Percentiles rank a stretch among this genome's conserved stretches.
Evolutionary conservation across 225 moss, liverwort and hornwort species (phyloP).

Genomic region (Bryum argenteum): DNA sequence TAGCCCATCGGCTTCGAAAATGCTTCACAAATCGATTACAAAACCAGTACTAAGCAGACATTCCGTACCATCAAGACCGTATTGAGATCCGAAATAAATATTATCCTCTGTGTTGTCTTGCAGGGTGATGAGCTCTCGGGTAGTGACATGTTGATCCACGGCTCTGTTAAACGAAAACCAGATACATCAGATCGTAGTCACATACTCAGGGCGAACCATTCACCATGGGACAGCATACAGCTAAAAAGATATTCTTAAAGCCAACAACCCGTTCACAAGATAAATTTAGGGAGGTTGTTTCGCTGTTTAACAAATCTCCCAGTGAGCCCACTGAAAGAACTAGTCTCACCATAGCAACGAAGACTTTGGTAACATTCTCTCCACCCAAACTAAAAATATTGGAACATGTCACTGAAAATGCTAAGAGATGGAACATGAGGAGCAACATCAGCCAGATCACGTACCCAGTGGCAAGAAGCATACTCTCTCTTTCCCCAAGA

Average conservation of each 20-base stretch:
- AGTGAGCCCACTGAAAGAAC: neutral
- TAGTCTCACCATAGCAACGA: slow-evolving; percentile 3
- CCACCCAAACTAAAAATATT: slow-evolving; percentile 13
- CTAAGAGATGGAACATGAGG: slow-evolving; percentile 4
- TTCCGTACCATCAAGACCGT: slow-evolving; percentile 83
- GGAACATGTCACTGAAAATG: slow-evolving; percentile 13
- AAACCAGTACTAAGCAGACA: neutral
- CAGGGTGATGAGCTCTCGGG: slow-evolving; percentile 96
- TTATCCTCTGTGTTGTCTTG: slow-evolving; percentile 83
- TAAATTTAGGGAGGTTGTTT: neutral
- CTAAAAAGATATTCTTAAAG: neutral
- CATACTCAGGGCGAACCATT: slow-evolving; percentile 12
- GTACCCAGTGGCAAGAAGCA: slow-evolving; percentile 82
- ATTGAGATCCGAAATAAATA: slow-evolving; percentile 81
- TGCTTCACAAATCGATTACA: slow-evolving; percentile 17
- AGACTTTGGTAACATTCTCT: neutral
- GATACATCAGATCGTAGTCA: slow-evolving; percentile 19
- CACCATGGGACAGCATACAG: slow-evolving; percentile 4
- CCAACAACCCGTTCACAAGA: slow-evolving; percentile 3
- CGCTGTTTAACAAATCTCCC: slow-evolving; percentile 3
- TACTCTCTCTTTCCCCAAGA: slow-evolving; percentile 81
- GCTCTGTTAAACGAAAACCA: slow-evolving; percentile 53
- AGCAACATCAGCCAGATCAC: slow-evolving; percentile 12
- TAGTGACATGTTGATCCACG: slow-evolving; percentile 90
- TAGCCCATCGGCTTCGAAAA: slow-evolving; percentile 13